A percentile compares a stretch with the other conserved stretches of the same genome.
Conservation (phyloP, 192 early-diverging fungal genomes). For the Chytriomyces confervae region DNA sequence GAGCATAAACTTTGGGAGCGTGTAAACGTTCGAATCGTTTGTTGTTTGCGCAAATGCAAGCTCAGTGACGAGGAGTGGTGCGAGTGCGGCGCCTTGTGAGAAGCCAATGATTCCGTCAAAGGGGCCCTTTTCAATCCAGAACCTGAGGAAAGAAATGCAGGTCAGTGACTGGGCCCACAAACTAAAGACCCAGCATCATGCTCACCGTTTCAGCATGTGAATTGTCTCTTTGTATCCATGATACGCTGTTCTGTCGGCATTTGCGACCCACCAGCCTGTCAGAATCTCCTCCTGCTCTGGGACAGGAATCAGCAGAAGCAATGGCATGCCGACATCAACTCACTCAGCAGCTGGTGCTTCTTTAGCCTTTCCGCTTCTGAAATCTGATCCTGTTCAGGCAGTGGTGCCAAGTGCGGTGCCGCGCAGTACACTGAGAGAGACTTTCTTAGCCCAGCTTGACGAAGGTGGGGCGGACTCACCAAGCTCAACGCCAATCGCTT, state of each 20-base stretch:
- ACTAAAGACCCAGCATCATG: not conserved
- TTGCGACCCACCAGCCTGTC: conserved; percentile 40
- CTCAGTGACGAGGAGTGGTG: conserved; percentile 40
- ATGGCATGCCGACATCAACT: not conserved
- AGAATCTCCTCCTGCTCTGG: conserved; percentile 31
- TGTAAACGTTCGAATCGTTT: not conserved
- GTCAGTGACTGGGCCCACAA: too few species aligned
- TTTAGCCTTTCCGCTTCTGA: conserved; percentile 1
- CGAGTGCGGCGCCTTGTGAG: conserved; percentile 55
- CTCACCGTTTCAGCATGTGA: conserved; percentile 32
- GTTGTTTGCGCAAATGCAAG: conserved; percentile 18
- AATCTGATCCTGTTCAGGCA: conserved; percentile 19
- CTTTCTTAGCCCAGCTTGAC: not conserved
- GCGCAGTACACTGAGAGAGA: conserved; percentile 34
- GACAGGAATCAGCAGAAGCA: not conserved
- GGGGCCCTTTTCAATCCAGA: conserved; percentile 45
- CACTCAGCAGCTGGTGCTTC: conserved; percentile 2
- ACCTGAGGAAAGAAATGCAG: not conserved
- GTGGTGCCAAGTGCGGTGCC: conserved; percentile 31
- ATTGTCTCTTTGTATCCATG: conserved; percentile 44
- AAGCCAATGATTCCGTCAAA: conserved; percentile 57
- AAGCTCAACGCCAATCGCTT: conserved; percentile 18
- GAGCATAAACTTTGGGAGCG: too few species aligned
- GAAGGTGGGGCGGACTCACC: conserved; percentile 4
- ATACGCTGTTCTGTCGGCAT: conserved; percentile 34